Base-by-base conservation (phyloP, 208 protist species). In the Acanthamoeba triangularis region DNA sequence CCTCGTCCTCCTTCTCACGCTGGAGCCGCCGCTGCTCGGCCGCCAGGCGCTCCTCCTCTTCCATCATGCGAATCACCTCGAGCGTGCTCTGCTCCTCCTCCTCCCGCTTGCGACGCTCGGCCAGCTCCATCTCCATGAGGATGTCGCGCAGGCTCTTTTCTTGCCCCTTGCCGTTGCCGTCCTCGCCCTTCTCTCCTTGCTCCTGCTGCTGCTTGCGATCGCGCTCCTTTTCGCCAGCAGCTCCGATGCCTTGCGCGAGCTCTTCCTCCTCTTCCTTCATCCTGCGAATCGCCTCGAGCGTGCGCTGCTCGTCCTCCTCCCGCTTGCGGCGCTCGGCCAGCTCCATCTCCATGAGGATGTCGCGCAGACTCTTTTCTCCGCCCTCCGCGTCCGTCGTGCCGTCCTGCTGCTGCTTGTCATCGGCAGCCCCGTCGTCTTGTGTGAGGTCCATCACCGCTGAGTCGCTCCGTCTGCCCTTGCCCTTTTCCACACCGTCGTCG, bases 251-350 rank as follows among this genome's bases (percentile, higher is more conserved):
- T 61, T 11, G 49, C 41, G 16, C 20, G 78, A 0, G 20, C n/a
- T 85, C n/a, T n/a, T n/a, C 78, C 78, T 85, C 78, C n/a, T 85
- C 78, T 28, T 85, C 28, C n/a, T n/a, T n/a, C 20, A 85, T 49
- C 35, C 16, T n/a, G 47, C 78, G 78, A 16, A 85, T 85, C 18
- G 56, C 56, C 47, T 54, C 78, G 14, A 85, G 47, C 28, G 78
- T 85, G 28, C 30, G 18, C n/a, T 23, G 35, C 33, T 85, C 78
- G 23, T 85, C 78, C 78, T 85, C 78, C 16, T 85, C 78, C 5
- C 78, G 37, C 30, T 59, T 49, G 16, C 35, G 78, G 2, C 47
- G 78, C 47, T 85, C 78, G 20, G 78, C 47, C 18, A 59, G 41
- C 78, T 85, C 78, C 78, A 65, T 72, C 56, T 92, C 63, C 1